Base-by-base conservation (phyloP, 2,329 filamentous ascomycete species). In the Acrodontium crateriforme region DNA sequence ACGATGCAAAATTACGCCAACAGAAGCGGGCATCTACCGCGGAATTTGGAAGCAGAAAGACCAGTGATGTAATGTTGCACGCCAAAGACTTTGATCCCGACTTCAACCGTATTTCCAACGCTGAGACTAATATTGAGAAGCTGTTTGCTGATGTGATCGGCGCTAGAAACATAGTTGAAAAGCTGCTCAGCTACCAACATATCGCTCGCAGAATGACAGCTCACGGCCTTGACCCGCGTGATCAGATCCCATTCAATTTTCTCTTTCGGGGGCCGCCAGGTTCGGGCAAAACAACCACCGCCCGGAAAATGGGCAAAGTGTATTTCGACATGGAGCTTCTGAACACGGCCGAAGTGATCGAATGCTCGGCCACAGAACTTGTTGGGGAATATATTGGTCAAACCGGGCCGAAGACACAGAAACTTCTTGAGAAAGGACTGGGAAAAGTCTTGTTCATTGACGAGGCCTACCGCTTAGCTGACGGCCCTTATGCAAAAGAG, bases 281-380 rank as follows among this genome's bases (percentile, higher is more conserved):
- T 67, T 83, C 78, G 0, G 79, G 78, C 0, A 84, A 84, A 43
- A 82, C 78, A 0, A 74, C 73, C 0, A 81, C 67, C 0, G 80
- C 80, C 0, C 57, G 65, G n/a, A 78, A 74, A 35, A 79, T 85
- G 64, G 78, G 78, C 3, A 68, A 80, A 36, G 59, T 85, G 0
- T 85, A 71, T 43, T 84, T 80, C 42, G 72, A 84, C 39, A 69
- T 83, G 62, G 77, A 77, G 0, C 68, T 84, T 18, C 54, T 85
- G 0, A 53, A 67, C 0, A 59, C 58, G 0, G 63, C 60, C 0
- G 66, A 74, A 15, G 73, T 83, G 0, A 47, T 73, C 0, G 74
- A 82, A 29, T 69, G 63, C 24, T 83, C 78, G 0, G 73, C 74
- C 0, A 70, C 71, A 0, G 76, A 84, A 18, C 47, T 85, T 0